These are phyloP conservation scores for Exophiala spinifera DNA, from an alignment of 2,329 filamentous ascomycete species.

Conservation along the genomic window DNA sequence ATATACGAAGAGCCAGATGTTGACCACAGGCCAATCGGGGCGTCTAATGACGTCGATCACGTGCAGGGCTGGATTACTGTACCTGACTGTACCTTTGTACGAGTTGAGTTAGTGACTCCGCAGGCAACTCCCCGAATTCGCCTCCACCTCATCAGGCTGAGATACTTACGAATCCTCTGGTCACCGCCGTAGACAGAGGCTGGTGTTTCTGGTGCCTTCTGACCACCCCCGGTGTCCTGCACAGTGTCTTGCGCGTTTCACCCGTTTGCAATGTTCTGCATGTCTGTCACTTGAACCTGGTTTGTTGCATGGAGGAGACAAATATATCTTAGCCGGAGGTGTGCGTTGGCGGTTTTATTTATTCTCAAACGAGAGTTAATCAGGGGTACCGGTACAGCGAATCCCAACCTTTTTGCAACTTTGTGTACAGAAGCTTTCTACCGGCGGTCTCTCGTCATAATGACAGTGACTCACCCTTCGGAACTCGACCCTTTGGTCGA, in stretches of 20 bases:
- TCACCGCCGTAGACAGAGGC: not conserved
- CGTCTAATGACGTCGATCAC: constrained; percentile 9
- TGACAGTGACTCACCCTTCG: constrained; percentile 16
- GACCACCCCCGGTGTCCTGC: constrained; percentile 1
- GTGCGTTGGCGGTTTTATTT: not conserved
- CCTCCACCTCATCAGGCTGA: constrained; percentile 18
- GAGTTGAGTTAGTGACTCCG: no score
- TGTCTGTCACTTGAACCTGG: not conserved
- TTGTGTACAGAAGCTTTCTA: no score
- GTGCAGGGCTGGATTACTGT: not conserved
- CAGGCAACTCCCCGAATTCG: no score
- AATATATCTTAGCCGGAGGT: not conserved
- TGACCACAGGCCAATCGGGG: constrained; percentile 4
- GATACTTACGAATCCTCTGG: constrained; percentile 19
- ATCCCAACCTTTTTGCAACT: no score
- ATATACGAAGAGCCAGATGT: not conserved
- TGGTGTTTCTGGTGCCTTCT: constrained; percentile 13
- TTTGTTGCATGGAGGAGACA: not conserved
- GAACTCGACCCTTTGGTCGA: constrained; percentile 49
- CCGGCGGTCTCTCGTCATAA: constrained; percentile 1
- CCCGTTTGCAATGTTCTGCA: not conserved
- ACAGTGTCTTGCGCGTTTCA: not conserved
- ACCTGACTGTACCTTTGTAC: no score
- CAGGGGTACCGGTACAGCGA: no score
- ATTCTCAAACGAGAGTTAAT: no score